Evolutionary conservation across 116 monocot species (phyloP).

Genomic region (Thalassia testudinum): DNA sequence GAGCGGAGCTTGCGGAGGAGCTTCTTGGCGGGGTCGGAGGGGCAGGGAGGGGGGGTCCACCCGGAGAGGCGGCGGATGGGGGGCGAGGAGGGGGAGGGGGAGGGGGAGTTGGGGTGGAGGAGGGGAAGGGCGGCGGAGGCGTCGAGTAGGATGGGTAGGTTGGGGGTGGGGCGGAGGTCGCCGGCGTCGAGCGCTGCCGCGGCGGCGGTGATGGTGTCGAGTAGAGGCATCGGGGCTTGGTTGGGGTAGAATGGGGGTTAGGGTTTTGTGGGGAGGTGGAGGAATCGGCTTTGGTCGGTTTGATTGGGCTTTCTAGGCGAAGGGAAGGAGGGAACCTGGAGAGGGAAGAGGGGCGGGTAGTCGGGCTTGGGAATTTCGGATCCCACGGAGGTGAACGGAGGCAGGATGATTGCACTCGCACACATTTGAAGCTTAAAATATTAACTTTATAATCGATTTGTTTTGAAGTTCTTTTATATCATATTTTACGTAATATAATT

Average conservation of each 20-base stretch:
- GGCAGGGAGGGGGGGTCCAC: constrained; percentile 28
- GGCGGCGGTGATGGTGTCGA: constrained; percentile 34
- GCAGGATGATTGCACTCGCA: too few species aligned
- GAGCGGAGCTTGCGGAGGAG: constrained; percentile 18
- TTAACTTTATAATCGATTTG: too few species aligned
- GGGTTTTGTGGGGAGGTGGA: too few species aligned
- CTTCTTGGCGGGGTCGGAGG: constrained; percentile 7
- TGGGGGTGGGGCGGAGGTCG: not conserved
- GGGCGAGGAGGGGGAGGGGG: constrained; percentile 4
- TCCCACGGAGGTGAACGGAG: too few species aligned
- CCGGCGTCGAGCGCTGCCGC: constrained; percentile 11
- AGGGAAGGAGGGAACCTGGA: too few species aligned
- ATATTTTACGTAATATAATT: too few species aligned
- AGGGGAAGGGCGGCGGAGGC: constrained; percentile 20
- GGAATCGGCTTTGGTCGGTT: too few species aligned
- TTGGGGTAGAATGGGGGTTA: not conserved
- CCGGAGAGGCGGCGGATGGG: constrained; percentile 27
- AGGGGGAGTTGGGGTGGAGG: constrained; percentile 6
- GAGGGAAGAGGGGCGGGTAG: too few species aligned
- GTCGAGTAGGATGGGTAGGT: constrained; percentile 36
- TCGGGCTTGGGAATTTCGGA: too few species aligned
- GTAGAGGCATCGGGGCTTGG: constrained; percentile 28
- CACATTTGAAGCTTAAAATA: too few species aligned
- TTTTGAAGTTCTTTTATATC: too few species aligned
- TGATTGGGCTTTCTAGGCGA: too few species aligned